phyloP scores from a whole-genome alignment of 345 rosid species.

The Eucalyptus virginea region DNA sequence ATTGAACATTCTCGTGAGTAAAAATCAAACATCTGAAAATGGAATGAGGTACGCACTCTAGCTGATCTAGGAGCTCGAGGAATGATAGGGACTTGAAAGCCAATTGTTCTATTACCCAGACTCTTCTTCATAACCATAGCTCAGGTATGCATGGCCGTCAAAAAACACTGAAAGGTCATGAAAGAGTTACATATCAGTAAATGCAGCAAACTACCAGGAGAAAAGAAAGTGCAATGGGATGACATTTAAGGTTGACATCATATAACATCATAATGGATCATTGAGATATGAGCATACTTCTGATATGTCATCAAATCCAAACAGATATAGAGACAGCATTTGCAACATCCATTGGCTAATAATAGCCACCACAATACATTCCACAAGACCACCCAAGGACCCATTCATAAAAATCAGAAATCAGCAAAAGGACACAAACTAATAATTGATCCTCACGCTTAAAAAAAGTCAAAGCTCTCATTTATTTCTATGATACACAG shows the following conservation, averaged over 20 bases:
- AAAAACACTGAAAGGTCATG: conserved; percentile 6
- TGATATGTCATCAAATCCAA: background rate
- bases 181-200: conserved; percentile 11
- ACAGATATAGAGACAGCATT: background rate
- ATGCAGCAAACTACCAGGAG: background rate
- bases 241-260: background rate
- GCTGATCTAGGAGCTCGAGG: conserved; percentile 86
- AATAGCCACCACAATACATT: background rate
- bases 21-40: background rate
- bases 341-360: background rate
- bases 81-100: conserved; percentile 41
- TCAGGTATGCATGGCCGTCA: conserved; percentile 20
- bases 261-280: background rate
- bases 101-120: conserved; percentile 36
- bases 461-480: background rate
- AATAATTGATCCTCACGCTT: background rate
- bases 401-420: background rate
- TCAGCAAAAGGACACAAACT: background rate
- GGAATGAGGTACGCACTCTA: conserved; percentile 33
- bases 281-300: background rate
- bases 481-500: background rate
- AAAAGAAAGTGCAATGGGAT: background rate
- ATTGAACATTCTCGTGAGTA: background rate
- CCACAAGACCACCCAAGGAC: background rate
- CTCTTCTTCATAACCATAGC: conserved; percentile 81